These are phyloP conservation scores for Boletus subparvulus DNA, from an alignment of 768 basidiomycete genomes.

Conservation along the genomic window DNA sequence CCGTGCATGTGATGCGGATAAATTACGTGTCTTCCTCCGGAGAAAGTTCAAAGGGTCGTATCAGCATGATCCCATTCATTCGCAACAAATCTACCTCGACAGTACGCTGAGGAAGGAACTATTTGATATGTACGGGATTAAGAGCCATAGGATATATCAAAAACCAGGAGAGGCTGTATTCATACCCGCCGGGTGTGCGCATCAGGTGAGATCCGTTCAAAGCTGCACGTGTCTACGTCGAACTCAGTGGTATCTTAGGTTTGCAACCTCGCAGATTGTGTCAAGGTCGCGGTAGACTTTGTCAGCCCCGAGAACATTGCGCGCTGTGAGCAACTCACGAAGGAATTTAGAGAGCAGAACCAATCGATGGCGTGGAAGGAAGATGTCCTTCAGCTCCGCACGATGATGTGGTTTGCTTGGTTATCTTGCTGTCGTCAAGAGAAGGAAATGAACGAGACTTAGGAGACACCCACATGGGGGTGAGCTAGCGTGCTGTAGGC, in stretches of 20 bases:
- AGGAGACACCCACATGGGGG: not conserved
- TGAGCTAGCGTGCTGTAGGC: constrained; percentile 20
- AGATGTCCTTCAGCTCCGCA: constrained; percentile 86
- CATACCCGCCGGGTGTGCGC: constrained; percentile 91
- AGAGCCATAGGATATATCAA: constrained; percentile 84
- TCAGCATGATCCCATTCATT: constrained; percentile 84
- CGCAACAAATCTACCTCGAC: constrained; percentile 86
- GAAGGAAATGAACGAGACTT: constrained; percentile 37
- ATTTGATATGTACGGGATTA: constrained; percentile 64
- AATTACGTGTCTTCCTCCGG: constrained; percentile 71
- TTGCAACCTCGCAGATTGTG: constrained; percentile 89
- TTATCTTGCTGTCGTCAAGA: constrained; percentile 60
- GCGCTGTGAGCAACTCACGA: constrained; percentile 81
- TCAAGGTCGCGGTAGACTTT: constrained; percentile 95
- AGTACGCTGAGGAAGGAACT: constrained; percentile 63
- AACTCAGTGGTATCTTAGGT: constrained; percentile 49
- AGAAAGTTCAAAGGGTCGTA: constrained; percentile 56
- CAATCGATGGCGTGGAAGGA: constrained; percentile 89
- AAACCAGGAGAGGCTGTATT: constrained; percentile 91
- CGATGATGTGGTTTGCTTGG: constrained; percentile 96
- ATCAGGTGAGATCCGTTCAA: constrained; percentile 58
- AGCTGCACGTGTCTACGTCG: not conserved
- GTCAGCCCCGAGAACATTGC: constrained; percentile 91
- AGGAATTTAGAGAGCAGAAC: constrained; percentile 90
- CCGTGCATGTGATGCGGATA: constrained; percentile 76